A percentile compares a stretch with the other conserved stretches of the same genome.
phyloP scores from a whole-genome alignment of 176 grass and related monocot genomes.

The Microstegium vimineum region DNA sequence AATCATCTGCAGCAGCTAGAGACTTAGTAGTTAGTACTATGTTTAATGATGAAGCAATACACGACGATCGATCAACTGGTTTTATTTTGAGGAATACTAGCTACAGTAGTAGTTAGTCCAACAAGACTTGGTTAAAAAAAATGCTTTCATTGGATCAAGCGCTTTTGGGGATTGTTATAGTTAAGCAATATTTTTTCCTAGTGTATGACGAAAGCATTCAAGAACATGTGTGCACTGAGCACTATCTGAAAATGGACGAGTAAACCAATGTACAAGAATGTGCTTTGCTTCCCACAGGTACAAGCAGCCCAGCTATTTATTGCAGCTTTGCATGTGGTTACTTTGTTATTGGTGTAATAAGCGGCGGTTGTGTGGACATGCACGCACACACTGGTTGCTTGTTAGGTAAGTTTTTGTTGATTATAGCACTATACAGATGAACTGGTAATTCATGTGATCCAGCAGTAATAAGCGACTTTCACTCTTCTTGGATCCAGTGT shows the following conservation, averaged over 20 bases:
- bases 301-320: not conserved
- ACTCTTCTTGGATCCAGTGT: conserved; percentile 4
- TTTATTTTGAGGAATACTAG: too few species aligned
- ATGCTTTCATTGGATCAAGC: not conserved
- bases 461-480: not conserved
- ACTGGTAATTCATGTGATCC: too few species aligned
- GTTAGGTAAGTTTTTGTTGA: not conserved
- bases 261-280: not conserved
- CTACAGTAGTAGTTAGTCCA: not conserved
- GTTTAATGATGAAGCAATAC: too few species aligned
- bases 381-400: not conserved
- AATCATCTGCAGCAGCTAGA: not conserved
- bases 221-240: not conserved
- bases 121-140: not conserved
- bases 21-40: too few species aligned
- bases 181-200: too few species aligned
- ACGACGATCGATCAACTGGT: too few species aligned
- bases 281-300: not conserved
- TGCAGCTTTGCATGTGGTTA: not conserved
- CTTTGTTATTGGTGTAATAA: not conserved
- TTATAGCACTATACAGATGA: too few species aligned
- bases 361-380: too few species aligned
- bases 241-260: not conserved
- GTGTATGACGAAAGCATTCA: not conserved
- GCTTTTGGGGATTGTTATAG: too few species aligned